phyloP scores from a whole-genome alignment of 306 rosid species.

The Astragalus membranaceus region DNA sequence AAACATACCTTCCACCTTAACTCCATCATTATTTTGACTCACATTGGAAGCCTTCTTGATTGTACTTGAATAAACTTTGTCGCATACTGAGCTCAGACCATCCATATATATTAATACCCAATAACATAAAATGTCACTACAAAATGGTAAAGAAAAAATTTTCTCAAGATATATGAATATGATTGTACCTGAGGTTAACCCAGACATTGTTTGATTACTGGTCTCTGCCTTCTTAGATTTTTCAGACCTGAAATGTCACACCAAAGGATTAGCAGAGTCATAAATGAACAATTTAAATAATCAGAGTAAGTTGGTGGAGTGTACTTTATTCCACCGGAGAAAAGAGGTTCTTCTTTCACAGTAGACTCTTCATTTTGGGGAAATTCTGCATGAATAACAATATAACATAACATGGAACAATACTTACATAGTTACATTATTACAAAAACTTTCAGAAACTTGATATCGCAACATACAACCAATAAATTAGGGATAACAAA shows the following conservation, averaged over 20 bases:
- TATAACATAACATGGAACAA: background rate
- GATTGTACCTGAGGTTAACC: conserved; percentile 53
- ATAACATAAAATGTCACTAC: background rate
- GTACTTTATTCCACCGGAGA: conserved; percentile 48
- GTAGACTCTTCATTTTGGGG: conserved; percentile 47
- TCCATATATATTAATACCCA: conserved; percentile 5
- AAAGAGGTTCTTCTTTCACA: conserved; percentile 49
- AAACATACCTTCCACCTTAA: conserved; percentile 61
- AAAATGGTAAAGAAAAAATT: conserved; percentile 11
- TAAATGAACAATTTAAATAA: conserved; percentile 19
- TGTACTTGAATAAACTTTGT: conserved; percentile 42
- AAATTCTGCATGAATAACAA: conserved; percentile 41
- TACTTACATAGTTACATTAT: background rate
- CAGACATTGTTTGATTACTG: conserved; percentile 32
- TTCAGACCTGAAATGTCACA: conserved; percentile 42
- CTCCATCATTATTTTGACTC: conserved; percentile 38
- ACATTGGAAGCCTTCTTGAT: conserved; percentile 45
- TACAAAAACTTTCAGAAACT: background rate
- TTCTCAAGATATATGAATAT: conserved; percentile 21
- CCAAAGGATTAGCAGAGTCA: conserved; percentile 26
- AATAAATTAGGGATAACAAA: background rate
- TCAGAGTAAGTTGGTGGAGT: background rate
- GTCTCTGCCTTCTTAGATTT: conserved; percentile 42
- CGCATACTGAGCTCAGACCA: conserved; percentile 30
- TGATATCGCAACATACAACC: conserved; percentile 2